Conservation (phyloP, 441 rosid species). For the Gossypium lobatum region DNA sequence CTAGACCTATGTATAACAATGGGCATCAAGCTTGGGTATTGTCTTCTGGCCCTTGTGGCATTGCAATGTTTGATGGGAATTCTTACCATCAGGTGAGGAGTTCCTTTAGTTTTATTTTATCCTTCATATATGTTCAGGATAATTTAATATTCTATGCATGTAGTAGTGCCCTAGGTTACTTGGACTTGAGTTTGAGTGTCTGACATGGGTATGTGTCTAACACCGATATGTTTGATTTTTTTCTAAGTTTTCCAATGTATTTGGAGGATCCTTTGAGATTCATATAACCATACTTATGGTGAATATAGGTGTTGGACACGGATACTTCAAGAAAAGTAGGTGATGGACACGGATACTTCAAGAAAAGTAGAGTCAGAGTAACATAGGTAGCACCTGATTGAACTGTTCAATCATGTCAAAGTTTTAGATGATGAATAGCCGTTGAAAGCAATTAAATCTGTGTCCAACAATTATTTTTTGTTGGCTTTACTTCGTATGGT, state of each 20-base stretch:
- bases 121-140: not conserved
- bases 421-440: not conserved
- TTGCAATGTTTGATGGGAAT: slow-evolving; percentile 32
- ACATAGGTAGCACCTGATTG: not conserved
- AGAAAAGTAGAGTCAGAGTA: too few relatives aligned
- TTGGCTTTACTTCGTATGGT: not conserved
- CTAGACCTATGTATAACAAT: slow-evolving; percentile 32
- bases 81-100: slow-evolving; percentile 39
- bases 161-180: not conserved
- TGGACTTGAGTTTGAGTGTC: not conserved
- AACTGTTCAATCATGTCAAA: not conserved
- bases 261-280: too few relatives aligned
- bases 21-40: slow-evolving; percentile 36
- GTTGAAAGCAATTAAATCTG: not conserved
- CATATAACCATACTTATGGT: too few relatives aligned
- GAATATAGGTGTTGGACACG: too few relatives aligned
- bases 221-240: not conserved
- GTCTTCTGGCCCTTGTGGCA: slow-evolving; percentile 32
- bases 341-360: too few relatives aligned
- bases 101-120: not conserved
- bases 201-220: not conserved
- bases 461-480: not conserved
- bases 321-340: too few relatives aligned
- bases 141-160: not conserved
- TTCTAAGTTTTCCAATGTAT: too few relatives aligned